phyloP scores from a whole-genome alignment of 1,139 yeast species.

The Yamadazyma triangularis region DNA sequence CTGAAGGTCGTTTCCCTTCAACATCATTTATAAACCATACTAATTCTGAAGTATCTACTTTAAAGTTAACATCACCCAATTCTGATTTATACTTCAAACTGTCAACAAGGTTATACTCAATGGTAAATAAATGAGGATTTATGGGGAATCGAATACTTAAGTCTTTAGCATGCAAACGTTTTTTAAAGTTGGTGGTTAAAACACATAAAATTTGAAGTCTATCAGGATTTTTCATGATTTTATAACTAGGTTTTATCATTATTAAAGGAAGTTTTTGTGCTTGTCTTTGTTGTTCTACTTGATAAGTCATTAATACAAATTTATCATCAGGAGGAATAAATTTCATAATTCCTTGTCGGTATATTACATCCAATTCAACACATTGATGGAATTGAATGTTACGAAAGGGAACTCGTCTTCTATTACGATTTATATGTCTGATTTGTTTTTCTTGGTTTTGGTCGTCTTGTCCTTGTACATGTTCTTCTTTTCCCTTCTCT shows the following conservation, averaged over 20 bases:
- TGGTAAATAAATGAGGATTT: constrained; percentile 28
- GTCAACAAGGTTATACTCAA: constrained; percentile 30
- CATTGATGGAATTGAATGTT: constrained; percentile 47
- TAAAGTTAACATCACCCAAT: constrained; percentile 36
- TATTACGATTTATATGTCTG: constrained; percentile 6
- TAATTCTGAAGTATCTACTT: constrained; percentile 46
- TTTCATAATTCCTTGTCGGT: constrained; percentile 34
- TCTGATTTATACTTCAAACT: constrained; percentile 39
- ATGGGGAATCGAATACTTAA: constrained; percentile 32
- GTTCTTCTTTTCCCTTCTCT: constrained; percentile 2
- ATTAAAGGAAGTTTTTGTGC: constrained; percentile 32
- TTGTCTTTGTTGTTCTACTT: constrained; percentile 38
- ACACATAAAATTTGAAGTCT: constrained; percentile 36
- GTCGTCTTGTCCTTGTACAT: neutral
- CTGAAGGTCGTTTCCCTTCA: constrained; percentile 41
- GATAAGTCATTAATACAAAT: constrained; percentile 36
- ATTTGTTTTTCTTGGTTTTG: neutral
- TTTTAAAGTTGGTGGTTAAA: constrained; percentile 31
- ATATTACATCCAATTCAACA: constrained; percentile 35
- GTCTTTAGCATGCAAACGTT: constrained; percentile 30
- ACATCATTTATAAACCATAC: constrained; percentile 58
- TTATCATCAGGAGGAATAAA: constrained; percentile 47
- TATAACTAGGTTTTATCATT: constrained; percentile 33
- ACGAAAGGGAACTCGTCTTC: constrained; percentile 28
- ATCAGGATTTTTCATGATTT: constrained; percentile 16